Percentiles rank a stretch among this genome's conserved stretches.
Evolutionary conservation across 2,329 filamentous ascomycete species (phyloP).

Genomic region (Pseudocercospora cruenta): DNA sequence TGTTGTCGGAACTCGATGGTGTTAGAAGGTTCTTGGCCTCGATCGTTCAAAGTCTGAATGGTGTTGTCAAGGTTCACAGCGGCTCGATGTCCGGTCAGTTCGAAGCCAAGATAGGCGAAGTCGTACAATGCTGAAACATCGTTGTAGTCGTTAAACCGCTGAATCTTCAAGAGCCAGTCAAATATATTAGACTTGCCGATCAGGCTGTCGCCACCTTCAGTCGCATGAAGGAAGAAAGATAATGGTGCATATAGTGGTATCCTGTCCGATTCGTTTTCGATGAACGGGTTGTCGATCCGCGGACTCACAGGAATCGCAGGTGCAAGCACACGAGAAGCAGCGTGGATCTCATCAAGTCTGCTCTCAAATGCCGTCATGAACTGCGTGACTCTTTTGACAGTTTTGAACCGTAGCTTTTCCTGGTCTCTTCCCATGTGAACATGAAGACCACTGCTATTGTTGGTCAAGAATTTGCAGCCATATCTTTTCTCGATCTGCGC

Average conservation of each 20-base stretch:
- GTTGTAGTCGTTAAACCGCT: not conserved
- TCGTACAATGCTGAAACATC: not conserved
- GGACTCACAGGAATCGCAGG: not conserved
- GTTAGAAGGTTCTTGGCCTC: not conserved
- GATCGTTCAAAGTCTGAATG: not conserved
- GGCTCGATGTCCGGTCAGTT: conserved; percentile 2
- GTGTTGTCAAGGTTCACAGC: conserved; percentile 15
- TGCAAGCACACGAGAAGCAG: conserved; percentile 1
- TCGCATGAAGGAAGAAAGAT: conserved; percentile 9
- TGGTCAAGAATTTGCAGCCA: conserved; percentile 10
- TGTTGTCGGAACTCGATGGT: conserved; percentile 17
- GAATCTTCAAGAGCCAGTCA: conserved; percentile 8
- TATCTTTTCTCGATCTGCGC: not conserved
- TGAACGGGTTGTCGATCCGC: not conserved
- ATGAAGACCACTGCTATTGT: conserved; percentile 6
- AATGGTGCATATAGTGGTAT: conserved; percentile 4
- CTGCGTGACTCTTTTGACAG: conserved; percentile 7
- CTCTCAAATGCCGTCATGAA: conserved; percentile 10
- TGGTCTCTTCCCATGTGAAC: conserved; percentile 6
- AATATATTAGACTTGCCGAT: not conserved
- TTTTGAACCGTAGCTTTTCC: not conserved
- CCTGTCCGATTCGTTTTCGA: not conserved
- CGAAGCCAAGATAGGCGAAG: not conserved
- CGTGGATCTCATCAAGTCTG: conserved; percentile 9
- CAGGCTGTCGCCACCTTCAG: not conserved